Percentiles rank a stretch among this genome's conserved stretches.
These are phyloP conservation scores for Coemansia sp. DNA, from an alignment of 192 early-diverging fungal genomes.

Conservation along the genomic window DNA sequence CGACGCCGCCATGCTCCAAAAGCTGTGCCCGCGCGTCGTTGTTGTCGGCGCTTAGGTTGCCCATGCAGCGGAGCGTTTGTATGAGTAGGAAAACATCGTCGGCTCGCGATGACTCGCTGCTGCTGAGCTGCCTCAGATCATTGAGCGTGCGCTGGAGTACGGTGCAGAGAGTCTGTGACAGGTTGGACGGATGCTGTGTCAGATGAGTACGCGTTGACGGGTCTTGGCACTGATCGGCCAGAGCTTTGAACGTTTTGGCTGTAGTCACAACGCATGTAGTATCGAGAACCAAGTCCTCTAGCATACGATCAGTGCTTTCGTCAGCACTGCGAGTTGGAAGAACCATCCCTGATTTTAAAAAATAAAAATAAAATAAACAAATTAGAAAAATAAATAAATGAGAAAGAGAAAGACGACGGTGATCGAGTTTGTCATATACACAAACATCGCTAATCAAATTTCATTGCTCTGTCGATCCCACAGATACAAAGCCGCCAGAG, in stretches of 20 bases:
- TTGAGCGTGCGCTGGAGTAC: slow-evolving; percentile 18
- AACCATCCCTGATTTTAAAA: no score
- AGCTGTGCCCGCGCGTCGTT: slow-evolving; percentile 12
- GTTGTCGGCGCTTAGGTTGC: slow-evolving; percentile 49
- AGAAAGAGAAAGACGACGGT: not conserved
- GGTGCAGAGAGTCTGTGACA: slow-evolving; percentile 12
- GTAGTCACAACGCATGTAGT: slow-evolving; percentile 13
- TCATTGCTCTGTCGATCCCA: slow-evolving; percentile 28
- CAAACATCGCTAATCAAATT: not conserved
- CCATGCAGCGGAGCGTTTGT: slow-evolving; percentile 46
- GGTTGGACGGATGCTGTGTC: not conserved
- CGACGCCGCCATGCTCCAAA: slow-evolving; percentile 14
- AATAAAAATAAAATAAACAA: no score
- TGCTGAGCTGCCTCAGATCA: not conserved
- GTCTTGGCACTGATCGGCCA: slow-evolving; percentile 40
- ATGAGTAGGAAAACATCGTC: slow-evolving; percentile 38
- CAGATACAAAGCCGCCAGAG: slow-evolving; percentile 65
- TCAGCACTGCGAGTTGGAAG: no score
- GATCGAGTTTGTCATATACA: slow-evolving; percentile 26
- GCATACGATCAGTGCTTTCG: not conserved
- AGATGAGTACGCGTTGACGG: slow-evolving; percentile 14
- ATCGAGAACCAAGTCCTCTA: not conserved
- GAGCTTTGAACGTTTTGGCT: slow-evolving; percentile 35
- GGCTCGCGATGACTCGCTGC: slow-evolving; percentile 15
- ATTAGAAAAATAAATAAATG: no score